These are phyloP conservation scores for Albifimbria verrucaria DNA, from an alignment of 2,329 filamentous ascomycete genomes.

Conservation along the genomic window DNA sequence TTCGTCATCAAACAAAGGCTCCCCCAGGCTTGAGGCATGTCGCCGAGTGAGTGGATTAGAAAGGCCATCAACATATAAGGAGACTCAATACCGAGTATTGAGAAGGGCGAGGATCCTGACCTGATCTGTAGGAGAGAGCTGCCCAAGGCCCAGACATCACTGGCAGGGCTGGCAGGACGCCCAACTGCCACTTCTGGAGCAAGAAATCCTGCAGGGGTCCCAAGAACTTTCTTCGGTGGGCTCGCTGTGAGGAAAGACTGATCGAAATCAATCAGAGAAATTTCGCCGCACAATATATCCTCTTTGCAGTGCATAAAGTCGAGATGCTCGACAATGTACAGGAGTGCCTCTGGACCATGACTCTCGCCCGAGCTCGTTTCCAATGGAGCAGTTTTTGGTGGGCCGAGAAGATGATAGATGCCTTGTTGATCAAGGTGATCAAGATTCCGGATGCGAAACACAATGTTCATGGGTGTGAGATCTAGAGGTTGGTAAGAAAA, in stretches of 20 bases:
- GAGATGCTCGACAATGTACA: neutral
- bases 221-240: neutral
- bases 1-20: constrained; percentile 8
- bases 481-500: neutral
- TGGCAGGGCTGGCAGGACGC: constrained; percentile 1
- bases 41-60: constrained; percentile 7
- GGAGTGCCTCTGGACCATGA: neutral
- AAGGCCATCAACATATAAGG: constrained; percentile 6
- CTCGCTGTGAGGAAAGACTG: neutral
- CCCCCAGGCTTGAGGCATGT: constrained; percentile 4
- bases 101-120: constrained; percentile 8
- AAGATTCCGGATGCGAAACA: neutral
- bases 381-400: neutral
- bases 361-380: neutral
- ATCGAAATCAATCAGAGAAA: neutral
- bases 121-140: constrained; percentile 7
- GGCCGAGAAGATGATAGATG: neutral
- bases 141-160: constrained; percentile 12
- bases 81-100: constrained; percentile 1
- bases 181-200: neutral
- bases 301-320: neutral
- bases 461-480: neutral
- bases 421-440: neutral
- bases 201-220: neutral
- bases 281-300: neutral